Conservation (phyloP, 257 asterid genomes). For the Solanum commersonii region DNA sequence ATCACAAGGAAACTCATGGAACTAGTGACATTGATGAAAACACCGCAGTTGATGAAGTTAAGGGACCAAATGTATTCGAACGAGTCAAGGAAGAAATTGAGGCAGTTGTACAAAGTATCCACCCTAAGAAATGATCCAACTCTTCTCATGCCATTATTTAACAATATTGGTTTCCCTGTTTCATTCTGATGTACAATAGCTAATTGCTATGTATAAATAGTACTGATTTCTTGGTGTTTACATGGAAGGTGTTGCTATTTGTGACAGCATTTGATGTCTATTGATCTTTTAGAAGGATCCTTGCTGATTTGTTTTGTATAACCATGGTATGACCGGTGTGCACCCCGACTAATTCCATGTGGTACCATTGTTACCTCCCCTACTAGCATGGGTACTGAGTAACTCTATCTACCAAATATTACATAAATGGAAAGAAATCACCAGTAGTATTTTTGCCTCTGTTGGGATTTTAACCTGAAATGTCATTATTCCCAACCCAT, state of each 20-base stretch:
- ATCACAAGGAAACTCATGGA: conserved; percentile 79
- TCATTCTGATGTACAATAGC: background rate
- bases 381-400: background rate
- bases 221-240: background rate
- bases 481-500: background rate
- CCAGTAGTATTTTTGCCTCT: background rate
- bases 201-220: background rate
- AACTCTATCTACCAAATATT: background rate
- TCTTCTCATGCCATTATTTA: background rate
- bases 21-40: conserved; percentile 49
- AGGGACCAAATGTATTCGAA: conserved; percentile 60
- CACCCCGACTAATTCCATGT: background rate
- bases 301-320: background rate
- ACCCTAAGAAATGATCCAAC: conserved; percentile 41
- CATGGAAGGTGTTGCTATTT: background rate
- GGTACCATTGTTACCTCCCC: background rate
- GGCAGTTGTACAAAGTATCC: conserved; percentile 52
- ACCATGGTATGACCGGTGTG: background rate
- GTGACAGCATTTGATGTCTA: background rate
- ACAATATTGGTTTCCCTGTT: background rate
- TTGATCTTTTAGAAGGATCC: background rate
- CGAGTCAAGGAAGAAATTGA: conserved; percentile 84
- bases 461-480: background rate
- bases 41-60: conserved; percentile 60
- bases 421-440: background rate